These are phyloP conservation scores for Pistacia atlantica DNA, from an alignment of 345 rosid genomes.

Conservation along the genomic window DNA sequence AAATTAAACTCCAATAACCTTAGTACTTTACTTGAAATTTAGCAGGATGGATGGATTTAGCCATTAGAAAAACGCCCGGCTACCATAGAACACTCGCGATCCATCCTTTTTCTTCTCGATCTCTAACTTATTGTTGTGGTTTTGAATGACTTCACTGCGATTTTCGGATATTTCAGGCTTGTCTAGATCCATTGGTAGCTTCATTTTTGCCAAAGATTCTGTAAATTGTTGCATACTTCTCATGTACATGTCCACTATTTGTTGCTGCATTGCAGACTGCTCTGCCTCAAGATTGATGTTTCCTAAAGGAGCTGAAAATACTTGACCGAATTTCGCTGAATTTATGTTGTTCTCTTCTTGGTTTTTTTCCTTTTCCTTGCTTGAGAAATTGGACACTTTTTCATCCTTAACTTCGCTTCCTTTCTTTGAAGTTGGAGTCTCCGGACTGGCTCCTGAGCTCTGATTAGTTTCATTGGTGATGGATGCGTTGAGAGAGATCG, in stretches of 20 bases:
- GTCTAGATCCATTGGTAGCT: slow-evolving; percentile 84
- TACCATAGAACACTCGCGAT: slow-evolving; percentile 87
- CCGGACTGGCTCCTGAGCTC: slow-evolving; percentile 38
- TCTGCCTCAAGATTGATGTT: slow-evolving; percentile 58
- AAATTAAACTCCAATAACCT: background rate
- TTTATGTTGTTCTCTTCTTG: slow-evolving; percentile 22
- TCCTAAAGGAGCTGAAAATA: slow-evolving; percentile 44
- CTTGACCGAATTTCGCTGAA: slow-evolving; percentile 27
- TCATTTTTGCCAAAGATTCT: slow-evolving; percentile 89
- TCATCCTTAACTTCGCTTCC: slow-evolving; percentile 31
- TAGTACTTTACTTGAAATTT: background rate
- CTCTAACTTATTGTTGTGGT: slow-evolving; percentile 32
- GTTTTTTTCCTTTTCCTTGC: slow-evolving; percentile 31
- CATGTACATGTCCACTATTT: slow-evolving; percentile 97
- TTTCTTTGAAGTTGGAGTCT: slow-evolving; percentile 61
- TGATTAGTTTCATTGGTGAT: slow-evolving; percentile 35
- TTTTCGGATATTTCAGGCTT: slow-evolving; percentile 37
- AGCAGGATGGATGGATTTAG: background rate
- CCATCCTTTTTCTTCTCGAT: slow-evolving; percentile 79
- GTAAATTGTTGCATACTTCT: slow-evolving; percentile 93
- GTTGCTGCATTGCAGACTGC: slow-evolving; percentile 90
- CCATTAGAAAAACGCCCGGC: slow-evolving; percentile 87
- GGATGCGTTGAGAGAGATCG: slow-evolving; percentile 24
- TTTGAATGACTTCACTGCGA: slow-evolving; percentile 41
- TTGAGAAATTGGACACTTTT: slow-evolving; percentile 26